Evolutionary conservation across 305 asterid species (phyloP).

Genomic region (Solanum chacoense): DNA sequence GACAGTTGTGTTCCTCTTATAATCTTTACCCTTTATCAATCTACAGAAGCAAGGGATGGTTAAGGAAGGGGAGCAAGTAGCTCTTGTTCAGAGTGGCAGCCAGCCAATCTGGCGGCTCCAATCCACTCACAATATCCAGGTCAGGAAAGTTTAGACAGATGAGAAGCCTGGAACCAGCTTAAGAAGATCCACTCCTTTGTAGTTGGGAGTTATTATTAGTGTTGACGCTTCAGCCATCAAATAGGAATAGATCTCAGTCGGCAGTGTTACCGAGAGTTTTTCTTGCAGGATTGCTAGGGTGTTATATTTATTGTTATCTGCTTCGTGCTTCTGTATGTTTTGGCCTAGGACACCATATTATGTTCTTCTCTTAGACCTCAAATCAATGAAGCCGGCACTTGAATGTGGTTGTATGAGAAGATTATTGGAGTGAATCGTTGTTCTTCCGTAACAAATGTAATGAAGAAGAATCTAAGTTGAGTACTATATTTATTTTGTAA

Average conservation of each 20-base stretch:
- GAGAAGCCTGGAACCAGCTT: background rate
- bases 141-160: constrained; percentile 53
- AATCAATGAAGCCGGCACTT: background rate
- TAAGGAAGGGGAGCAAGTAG: constrained; percentile 83
- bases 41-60: constrained; percentile 85
- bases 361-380: background rate
- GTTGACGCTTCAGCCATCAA: background rate
- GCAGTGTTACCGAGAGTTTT: background rate
- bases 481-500: background rate
- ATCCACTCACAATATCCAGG: constrained; percentile 88
- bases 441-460: background rate
- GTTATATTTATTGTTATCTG: background rate
- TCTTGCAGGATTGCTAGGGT: background rate
- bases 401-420: background rate
- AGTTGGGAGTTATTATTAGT: background rate
- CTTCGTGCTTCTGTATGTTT: background rate
- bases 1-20: background rate
- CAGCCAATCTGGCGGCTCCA: constrained; percentile 88
- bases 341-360: background rate
- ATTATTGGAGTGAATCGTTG: background rate
- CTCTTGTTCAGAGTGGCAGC: constrained; percentile 88
- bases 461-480: background rate
- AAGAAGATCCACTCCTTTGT: background rate
- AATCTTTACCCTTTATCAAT: background rate
- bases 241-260: background rate